Base-by-base conservation (phyloP, 805 yeast genomes). In the Kodamaea neixiangensis region DNA sequence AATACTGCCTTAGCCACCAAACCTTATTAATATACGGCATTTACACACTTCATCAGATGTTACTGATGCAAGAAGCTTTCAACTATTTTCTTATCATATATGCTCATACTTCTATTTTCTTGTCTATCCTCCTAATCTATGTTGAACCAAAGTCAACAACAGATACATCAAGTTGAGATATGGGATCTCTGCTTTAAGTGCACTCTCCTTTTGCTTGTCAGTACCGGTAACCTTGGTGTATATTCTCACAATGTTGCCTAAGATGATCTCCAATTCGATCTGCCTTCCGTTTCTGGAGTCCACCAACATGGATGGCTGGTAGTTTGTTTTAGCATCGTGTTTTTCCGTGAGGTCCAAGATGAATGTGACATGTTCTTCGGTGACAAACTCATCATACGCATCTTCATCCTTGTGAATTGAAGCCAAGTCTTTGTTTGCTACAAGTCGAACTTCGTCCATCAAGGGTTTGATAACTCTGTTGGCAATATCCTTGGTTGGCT, bases 381-480 rank as follows among this genome's bases (percentile, higher is more conserved):
- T 64, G 15, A 69, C 79, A 17, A 65, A 75, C 1, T 82, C 81
- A 6, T 44, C 35, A n/a, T 47, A 51, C 7, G 54, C 41, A 51
- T 58, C 57, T n/a, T 37, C 44, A 14, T 39, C 49, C 15, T 61
- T 47, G 34, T 54, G 47, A 33, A 87, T 61, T 3, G 69, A 73
- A 29, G 78, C 76, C 1, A 88, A 88, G 52, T 85, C 92, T 7
- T 87, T 81, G 46, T 78, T 80, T 9, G 96, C 96, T 52, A 87
- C 78, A 2, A 75, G 76, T 20, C 78, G 65, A 15, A 88, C 75
- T 64, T 87, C 96, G 34, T 72, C 66, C 91, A 86, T 86, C 0
- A 87, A 86, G 2, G 89, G 89, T 17, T 58, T 50, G 46, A 73
- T 62, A 14, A 74, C 48, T 0, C 57, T 50, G 9, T 64, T 61